Conservation (phyloP, 2,329 filamentous ascomycete species). For the Ophiocordyceps unilateralis region DNA sequence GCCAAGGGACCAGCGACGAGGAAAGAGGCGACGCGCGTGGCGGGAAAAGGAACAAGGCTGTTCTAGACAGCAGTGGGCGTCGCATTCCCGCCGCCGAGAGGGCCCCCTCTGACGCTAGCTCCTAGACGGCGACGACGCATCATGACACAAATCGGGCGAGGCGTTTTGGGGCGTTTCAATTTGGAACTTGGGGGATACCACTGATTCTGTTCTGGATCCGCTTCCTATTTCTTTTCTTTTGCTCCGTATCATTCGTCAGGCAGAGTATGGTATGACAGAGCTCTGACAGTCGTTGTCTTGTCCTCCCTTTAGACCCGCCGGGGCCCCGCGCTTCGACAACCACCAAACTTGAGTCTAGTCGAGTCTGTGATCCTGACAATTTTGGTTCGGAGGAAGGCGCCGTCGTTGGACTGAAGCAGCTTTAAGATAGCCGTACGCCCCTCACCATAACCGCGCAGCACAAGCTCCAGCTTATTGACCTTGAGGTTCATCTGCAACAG, state of each 20-base stretch:
- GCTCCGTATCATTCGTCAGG: background rate
- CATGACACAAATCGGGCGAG: background rate
- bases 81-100: conserved; percentile 33
- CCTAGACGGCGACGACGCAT: background rate
- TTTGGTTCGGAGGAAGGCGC: conserved; percentile 53
- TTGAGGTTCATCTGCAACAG: conserved; percentile 68
- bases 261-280: background rate
- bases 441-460: conserved; percentile 68
- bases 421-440: conserved; percentile 84
- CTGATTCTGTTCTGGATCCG: conserved; percentile 1
- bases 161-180: background rate
- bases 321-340: conserved; percentile 67
- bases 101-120: conserved; percentile 19
- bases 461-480: conserved; percentile 62
- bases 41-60: conserved; percentile 25
- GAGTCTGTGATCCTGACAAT: conserved; percentile 69
- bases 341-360: conserved; percentile 90
- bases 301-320: conserved; percentile 48
- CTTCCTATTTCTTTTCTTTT: background rate
- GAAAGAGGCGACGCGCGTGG: no score
- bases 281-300: background rate
- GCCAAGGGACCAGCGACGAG: no score
- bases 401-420: conserved; percentile 74
- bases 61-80: conserved; percentile 33
- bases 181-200: conserved; percentile 2